Conservation (phyloP, 2,329 filamentous ascomycete genomes). For the Sporothrix sp. region DNA sequence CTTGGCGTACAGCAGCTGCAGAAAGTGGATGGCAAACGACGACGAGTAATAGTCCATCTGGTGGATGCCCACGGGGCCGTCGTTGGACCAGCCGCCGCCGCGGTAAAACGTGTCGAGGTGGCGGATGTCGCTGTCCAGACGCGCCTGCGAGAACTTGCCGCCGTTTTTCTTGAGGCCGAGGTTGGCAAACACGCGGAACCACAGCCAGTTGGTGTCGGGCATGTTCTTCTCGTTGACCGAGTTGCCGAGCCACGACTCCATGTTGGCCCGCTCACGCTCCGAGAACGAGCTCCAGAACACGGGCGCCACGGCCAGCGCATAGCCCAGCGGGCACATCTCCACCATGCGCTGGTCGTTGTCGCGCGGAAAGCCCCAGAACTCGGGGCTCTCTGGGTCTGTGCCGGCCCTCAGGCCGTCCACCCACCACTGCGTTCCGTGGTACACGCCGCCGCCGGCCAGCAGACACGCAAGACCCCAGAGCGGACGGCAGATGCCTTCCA, state of each 20-base stretch:
- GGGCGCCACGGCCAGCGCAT: conserved; percentile 59
- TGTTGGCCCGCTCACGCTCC: conserved; percentile 51
- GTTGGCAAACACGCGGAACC: conserved; percentile 80
- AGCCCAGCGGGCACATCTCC: conserved; percentile 73
- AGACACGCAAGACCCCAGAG: conserved; percentile 66
- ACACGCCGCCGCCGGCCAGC: conserved; percentile 57
- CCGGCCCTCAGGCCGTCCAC: conserved; percentile 61
- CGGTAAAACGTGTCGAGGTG: conserved; percentile 74
- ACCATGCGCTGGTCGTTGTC: conserved; percentile 79
- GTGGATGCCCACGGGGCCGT: conserved; percentile 67
- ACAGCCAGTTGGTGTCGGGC: conserved; percentile 60
- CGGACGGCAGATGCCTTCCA: conserved; percentile 66
- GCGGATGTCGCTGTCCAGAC: conserved; percentile 64
- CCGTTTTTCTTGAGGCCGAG: conserved; percentile 67
- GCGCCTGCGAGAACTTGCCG: conserved; percentile 57
- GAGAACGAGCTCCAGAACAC: conserved; percentile 57
- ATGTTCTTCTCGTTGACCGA: conserved; percentile 72
- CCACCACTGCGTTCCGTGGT: conserved; percentile 55
- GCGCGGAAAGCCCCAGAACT: conserved; percentile 69
- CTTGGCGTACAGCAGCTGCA: conserved; percentile 68
- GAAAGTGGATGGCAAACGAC: conserved; percentile 71
- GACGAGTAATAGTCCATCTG: conserved; percentile 84
- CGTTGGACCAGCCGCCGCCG: conserved; percentile 75
- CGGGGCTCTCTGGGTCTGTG: conserved; percentile 57
- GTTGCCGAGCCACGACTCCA: conserved; percentile 64